phyloP scores from a whole-genome alignment of 2,329 filamentous ascomycete species.

The Colletotrichum theobromicola region DNA sequence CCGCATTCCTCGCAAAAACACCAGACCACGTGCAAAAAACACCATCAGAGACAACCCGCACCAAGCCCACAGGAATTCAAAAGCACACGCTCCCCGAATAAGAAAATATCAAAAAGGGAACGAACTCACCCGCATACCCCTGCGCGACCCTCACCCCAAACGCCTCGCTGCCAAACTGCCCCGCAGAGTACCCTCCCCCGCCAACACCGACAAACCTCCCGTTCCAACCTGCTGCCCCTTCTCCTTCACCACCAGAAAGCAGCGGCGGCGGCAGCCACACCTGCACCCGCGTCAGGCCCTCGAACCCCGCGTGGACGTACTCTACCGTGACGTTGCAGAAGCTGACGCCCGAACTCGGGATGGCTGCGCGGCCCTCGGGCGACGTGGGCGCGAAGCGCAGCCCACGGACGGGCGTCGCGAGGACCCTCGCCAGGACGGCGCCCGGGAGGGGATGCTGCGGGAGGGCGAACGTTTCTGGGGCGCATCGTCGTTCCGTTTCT shows the following conservation, averaged over 20 bases:
- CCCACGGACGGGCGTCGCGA: not conserved
- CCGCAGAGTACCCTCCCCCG: constrained; percentile 33
- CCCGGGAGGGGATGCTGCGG: not conserved
- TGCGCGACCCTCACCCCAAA: constrained; percentile 6
- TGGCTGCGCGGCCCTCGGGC: constrained; percentile 18
- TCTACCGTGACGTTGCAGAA: constrained; percentile 30
- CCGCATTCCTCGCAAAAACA: not conserved
- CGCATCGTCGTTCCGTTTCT: not conserved
- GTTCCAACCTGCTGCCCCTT: constrained; percentile 29
- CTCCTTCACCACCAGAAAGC: not conserved
- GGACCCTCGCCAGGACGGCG: not conserved
- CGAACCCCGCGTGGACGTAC: constrained; percentile 28
- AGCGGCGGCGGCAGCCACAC: constrained; percentile 30
- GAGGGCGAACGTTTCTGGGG: not conserved
- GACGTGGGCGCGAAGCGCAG: not conserved
- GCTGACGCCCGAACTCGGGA: constrained; percentile 16
- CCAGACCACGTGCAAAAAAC: not conserved
- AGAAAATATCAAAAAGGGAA: not conserved
- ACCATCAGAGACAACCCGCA: not conserved
- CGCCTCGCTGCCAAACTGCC: constrained; percentile 21
- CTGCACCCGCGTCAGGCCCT: constrained; percentile 30
- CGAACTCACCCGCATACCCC: constrained; percentile 13
- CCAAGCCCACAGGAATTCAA: not conserved
- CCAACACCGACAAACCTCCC: constrained; percentile 33
- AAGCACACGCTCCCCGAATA: not conserved